Base-by-base conservation (phyloP, 495 filamentous ascomycete genomes). In the Tuber aestivum region DNA sequence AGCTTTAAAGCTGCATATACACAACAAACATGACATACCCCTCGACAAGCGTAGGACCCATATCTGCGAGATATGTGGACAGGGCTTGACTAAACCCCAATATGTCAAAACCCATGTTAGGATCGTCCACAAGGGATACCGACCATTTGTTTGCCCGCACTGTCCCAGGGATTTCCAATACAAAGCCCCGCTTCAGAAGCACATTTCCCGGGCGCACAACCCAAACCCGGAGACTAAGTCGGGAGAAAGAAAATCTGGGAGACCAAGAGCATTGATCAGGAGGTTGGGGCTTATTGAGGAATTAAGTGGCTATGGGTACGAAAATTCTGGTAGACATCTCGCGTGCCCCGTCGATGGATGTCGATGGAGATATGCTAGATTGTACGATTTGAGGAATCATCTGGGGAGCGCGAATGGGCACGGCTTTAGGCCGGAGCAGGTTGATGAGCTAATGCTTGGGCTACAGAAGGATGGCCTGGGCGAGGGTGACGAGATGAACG, bases 21-120 rank as follows among this genome's bases (percentile, higher is more conserved):
- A 92, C 76, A 87, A 89, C 10, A 85, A 89, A 27, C 93, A 95
- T 83, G 87, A 87, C 73, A 88, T 87, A 76, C 86, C 84, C 70
- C 85, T 91, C 41, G 88, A 89, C 76, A 89, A 90, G 35, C 86
- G 90, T 75, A 90, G 89, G 83, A 87, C 82, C 4, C 88, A 91
- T 74, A 78, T 84, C 14, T 97, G 94, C 83, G 87, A 88, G 0
- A 85, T 88, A 79, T 83, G 81, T 35, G 72, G 85, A 69, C 90
- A 91, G 74, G 87, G 85, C 73, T 97, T 97, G 84, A 92, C 92
- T 12, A 90, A 91, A 80, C 89, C 87, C 75, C 90, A 90, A 1
- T 97, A 97, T 81, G 86, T 97, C 35, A 91, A 90, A 41, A 89
- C 90, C 0, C 95, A 99, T 80, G 86, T 93, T 73, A 89, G 90